These are phyloP conservation scores for Lentinula edodes DNA, from an alignment of 768 basidiomycete genomes.

Conservation along the genomic window DNA sequence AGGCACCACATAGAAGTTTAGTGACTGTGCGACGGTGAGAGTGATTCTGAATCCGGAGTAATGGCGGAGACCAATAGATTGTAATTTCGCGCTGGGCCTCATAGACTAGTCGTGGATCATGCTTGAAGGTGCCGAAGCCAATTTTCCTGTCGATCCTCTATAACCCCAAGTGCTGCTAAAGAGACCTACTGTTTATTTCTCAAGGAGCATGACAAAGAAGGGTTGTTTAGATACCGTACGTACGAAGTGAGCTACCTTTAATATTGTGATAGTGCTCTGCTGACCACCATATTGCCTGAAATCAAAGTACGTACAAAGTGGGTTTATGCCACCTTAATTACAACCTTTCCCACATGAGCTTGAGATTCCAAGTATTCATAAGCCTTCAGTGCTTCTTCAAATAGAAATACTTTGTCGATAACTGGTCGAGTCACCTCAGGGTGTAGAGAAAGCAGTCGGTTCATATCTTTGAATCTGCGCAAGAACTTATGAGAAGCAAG, in stretches of 20 bases:
- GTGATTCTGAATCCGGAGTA: no score
- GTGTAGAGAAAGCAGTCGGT: slow-evolving; percentile 31
- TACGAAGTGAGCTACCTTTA: slow-evolving; percentile 29
- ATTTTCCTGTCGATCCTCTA: slow-evolving; percentile 41
- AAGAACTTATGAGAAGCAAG: not conserved
- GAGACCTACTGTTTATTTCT: not conserved
- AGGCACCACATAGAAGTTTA: no score
- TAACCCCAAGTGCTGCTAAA: slow-evolving; percentile 14
- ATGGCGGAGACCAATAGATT: no score
- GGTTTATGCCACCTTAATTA: slow-evolving; percentile 27
- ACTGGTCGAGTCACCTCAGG: slow-evolving; percentile 32
- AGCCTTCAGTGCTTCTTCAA: slow-evolving; percentile 38
- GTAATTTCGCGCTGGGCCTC: slow-evolving; percentile 34
- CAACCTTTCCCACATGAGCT: slow-evolving; percentile 48
- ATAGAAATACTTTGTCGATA: slow-evolving; percentile 46
- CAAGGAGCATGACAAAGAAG: slow-evolving; percentile 40
- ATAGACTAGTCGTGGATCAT: slow-evolving; percentile 47
- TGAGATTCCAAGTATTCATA: slow-evolving; percentile 41
- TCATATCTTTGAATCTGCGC: slow-evolving; percentile 42
- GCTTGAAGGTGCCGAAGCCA: slow-evolving; percentile 28
- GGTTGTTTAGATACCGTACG: slow-evolving; percentile 44
- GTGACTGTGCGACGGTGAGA: no score
- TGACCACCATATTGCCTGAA: no score
- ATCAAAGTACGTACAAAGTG: not conserved
- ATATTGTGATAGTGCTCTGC: not conserved